These are phyloP conservation scores for Fusarium siculi DNA, from an alignment of 2,329 filamentous ascomycete genomes.

Conservation along the genomic window DNA sequence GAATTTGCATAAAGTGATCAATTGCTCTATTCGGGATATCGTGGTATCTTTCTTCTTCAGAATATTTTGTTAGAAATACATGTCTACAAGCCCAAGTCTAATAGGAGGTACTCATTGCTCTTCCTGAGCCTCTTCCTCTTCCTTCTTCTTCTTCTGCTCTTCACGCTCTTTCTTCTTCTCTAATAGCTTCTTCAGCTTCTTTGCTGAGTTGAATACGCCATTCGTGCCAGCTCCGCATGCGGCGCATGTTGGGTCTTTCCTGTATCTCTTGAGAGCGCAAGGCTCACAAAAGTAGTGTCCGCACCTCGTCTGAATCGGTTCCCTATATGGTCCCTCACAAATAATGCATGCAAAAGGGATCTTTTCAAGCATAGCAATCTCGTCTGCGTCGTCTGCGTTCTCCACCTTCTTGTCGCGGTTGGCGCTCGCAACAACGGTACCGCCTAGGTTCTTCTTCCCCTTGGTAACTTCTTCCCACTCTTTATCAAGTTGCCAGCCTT, in stretches of 20 bases:
- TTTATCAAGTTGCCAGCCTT: slow-evolving; percentile 93
- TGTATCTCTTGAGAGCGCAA: slow-evolving; percentile 87
- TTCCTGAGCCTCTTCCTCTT: slow-evolving; percentile 60
- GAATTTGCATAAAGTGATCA: neutral
- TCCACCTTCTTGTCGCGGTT: slow-evolving; percentile 55
- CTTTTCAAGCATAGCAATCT: slow-evolving; percentile 79
- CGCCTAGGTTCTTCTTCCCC: slow-evolving; percentile 70
- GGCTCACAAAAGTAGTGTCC: slow-evolving; percentile 96
- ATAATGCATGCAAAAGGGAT: slow-evolving; percentile 93
- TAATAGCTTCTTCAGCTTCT: slow-evolving; percentile 82
- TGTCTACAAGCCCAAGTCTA: neutral
- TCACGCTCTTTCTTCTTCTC: slow-evolving; percentile 75
- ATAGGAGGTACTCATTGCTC: neutral
- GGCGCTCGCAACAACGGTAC: slow-evolving; percentile 70
- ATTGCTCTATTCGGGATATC: neutral
- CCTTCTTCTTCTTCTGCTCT: slow-evolving; percentile 64
- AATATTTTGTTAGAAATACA: neutral
- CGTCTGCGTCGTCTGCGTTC: slow-evolving; percentile 61
- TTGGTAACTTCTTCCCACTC: slow-evolving; percentile 92
- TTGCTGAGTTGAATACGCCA: slow-evolving; percentile 90
- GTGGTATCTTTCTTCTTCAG: slow-evolving; percentile 20
- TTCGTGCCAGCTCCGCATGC: slow-evolving; percentile 86
- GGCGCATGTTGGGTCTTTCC: slow-evolving; percentile 86
- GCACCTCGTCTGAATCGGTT: slow-evolving; percentile 87
- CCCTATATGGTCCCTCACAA: slow-evolving; percentile 80